Evolutionary conservation across 2,329 filamentous ascomycete genomes (phyloP).

Genomic region (Sphaerostilbella broomeana): DNA sequence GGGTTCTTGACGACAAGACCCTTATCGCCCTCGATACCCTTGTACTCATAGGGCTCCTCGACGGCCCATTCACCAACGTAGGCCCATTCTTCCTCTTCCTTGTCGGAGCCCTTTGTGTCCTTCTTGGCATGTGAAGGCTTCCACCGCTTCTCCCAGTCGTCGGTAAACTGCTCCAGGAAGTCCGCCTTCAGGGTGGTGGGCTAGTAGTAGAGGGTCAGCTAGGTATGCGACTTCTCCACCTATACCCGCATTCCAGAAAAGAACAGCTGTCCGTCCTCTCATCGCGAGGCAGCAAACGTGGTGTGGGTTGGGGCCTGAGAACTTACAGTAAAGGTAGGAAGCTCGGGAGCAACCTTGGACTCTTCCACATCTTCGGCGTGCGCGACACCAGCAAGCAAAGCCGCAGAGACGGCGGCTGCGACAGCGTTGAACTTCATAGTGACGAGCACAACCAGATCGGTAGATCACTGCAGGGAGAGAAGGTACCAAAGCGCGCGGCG

Average conservation of each 20-base stretch:
- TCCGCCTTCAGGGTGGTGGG: constrained; percentile 82
- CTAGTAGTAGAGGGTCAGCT: constrained; percentile 43
- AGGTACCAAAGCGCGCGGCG: constrained; percentile 20
- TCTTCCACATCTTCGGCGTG: constrained; percentile 62
- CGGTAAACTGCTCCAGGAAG: constrained; percentile 97
- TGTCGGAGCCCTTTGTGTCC: constrained; percentile 64
- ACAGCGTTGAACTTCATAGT: constrained; percentile 81
- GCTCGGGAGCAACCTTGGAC: constrained; percentile 53
- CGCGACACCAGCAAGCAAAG: constrained; percentile 62
- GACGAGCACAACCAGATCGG: constrained; percentile 43
- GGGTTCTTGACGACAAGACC: constrained; percentile 97
- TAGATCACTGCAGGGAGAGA: constrained; percentile 14
- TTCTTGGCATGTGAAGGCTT: constrained; percentile 96
- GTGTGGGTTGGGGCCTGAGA: too few relatives aligned
- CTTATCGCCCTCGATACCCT: constrained; percentile 92
- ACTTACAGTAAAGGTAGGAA: constrained; percentile 85
- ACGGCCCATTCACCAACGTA: constrained; percentile 96
- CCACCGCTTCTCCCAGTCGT: constrained; percentile 92
- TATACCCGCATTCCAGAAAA: too few relatives aligned
- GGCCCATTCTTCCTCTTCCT: constrained; percentile 84
- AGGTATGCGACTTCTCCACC: too few relatives aligned
- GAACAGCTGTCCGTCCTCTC: too few relatives aligned
- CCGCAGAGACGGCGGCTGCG: constrained; percentile 68
- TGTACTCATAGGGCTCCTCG: constrained; percentile 84
- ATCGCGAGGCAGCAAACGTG: too few relatives aligned